phyloP scores from a whole-genome alignment of 1,284 basidiomycete species.

The Ustilago lituana region DNA sequence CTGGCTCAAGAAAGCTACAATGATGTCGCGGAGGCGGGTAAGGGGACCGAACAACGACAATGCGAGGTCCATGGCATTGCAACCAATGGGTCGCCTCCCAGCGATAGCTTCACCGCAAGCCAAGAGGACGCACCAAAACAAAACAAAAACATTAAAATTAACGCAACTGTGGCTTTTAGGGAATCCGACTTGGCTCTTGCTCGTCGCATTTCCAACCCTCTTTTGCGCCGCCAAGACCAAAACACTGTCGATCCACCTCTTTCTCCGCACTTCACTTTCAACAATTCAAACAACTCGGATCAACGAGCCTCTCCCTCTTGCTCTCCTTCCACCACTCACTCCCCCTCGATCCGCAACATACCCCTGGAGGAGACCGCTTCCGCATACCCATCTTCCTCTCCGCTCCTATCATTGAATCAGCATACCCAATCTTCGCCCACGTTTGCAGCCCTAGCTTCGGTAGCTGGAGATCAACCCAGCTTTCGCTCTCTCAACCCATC shows the following conservation, averaged over 20 bases:
- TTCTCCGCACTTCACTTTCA: neutral
- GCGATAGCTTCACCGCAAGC: neutral
- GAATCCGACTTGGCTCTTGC: too few species aligned
- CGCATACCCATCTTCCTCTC: neutral
- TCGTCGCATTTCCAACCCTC: neutral
- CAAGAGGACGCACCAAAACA: too few species aligned
- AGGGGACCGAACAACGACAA: too few species aligned
- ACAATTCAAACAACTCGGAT: neutral
- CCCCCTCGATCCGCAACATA: neutral
- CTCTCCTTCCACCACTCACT: neutral
- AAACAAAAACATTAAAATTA: neutral
- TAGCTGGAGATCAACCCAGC: constrained; percentile 17
- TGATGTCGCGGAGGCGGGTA: neutral
- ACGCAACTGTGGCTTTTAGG: too few species aligned
- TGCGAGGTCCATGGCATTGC: too few species aligned
- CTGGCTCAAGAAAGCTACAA: constrained; percentile 1
- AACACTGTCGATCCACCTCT: constrained; percentile 20
- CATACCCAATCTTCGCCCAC: neutral
- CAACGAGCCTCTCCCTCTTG: neutral
- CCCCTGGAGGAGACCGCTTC: neutral
- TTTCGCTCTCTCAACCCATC: constrained; percentile 1
- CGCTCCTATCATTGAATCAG: neutral
- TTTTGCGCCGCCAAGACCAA: neutral
- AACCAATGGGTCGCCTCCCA: neutral
- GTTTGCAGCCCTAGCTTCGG: constrained; percentile 5